Conservation (phyloP, 192 early-diverging fungal species). For the Spizellomyces punctatus region DNA sequence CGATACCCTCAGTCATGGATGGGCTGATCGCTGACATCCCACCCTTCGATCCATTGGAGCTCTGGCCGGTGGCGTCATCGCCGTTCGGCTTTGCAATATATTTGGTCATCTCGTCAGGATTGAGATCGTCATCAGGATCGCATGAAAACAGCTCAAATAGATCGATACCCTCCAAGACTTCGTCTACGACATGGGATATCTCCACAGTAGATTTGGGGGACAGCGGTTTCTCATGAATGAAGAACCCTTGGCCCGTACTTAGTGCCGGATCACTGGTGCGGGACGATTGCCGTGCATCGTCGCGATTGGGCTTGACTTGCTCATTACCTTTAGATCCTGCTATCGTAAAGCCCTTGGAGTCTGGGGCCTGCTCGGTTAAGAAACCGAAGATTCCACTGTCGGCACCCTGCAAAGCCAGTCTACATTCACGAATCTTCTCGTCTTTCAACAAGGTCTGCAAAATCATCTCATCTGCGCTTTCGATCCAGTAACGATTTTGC, state of each 20-base stretch:
- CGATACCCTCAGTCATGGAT: background rate
- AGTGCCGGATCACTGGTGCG: background rate
- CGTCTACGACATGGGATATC: background rate
- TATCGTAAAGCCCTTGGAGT: constrained; percentile 9
- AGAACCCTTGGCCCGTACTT: background rate
- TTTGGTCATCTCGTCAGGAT: background rate
- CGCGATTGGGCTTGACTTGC: background rate
- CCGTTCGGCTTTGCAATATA: background rate
- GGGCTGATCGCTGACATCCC: background rate
- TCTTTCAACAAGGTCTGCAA: constrained; percentile 80
- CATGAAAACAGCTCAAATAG: constrained; percentile 42
- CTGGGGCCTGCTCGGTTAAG: constrained; percentile 24
- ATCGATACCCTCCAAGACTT: constrained; percentile 29
- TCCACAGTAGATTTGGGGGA: background rate
- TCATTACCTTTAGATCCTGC: constrained; percentile 15
- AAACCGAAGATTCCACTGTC: constrained; percentile 15
- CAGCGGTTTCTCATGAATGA: background rate
- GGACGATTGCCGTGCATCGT: background rate
- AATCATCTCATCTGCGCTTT: constrained; percentile 82
- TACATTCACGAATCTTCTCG: constrained; percentile 63
- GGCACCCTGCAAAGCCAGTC: constrained; percentile 28
- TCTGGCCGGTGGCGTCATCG: background rate
- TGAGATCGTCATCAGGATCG: background rate
- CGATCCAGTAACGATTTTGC: constrained; percentile 91
- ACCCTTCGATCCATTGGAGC: background rate